Evolutionary conservation across 805 yeast genomes (phyloP).

Genomic region (Teunomyces gatunensis): DNA sequence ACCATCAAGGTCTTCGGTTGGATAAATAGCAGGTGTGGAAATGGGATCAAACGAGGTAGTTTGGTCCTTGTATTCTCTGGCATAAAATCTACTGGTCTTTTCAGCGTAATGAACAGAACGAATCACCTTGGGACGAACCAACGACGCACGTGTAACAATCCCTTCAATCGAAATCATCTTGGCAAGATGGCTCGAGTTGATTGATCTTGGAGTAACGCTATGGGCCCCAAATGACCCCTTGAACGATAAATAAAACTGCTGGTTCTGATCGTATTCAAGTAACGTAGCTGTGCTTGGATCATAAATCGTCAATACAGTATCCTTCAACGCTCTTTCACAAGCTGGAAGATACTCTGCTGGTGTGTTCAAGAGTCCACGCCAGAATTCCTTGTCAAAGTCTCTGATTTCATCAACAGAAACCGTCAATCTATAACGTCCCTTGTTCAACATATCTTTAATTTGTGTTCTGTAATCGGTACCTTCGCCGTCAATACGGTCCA

Average conservation of each 20-base stretch:
- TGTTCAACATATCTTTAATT: constrained; percentile 69
- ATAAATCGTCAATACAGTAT: constrained; percentile 69
- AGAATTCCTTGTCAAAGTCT: constrained; percentile 73
- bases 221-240: constrained; percentile 91
- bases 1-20: constrained; percentile 90
- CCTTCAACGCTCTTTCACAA: constrained; percentile 80
- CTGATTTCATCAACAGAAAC: constrained; percentile 86
- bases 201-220: constrained; percentile 82
- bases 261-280: constrained; percentile 52
- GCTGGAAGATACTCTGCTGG: constrained; percentile 91
- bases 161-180: constrained; percentile 89
- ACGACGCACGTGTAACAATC: constrained; percentile 88
- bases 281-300: constrained; percentile 57
- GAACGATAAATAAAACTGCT: constrained; percentile 72
- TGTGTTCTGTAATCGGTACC: constrained; percentile 64
- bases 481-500: constrained; percentile 52
- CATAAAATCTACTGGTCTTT: constrained; percentile 76
- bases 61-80: constrained; percentile 89
- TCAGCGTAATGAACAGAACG: constrained; percentile 93
- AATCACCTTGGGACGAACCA: constrained; percentile 88
- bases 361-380: constrained; percentile 67
- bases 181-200: constrained; percentile 73
- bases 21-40: constrained; percentile 81
- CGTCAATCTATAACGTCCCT: constrained; percentile 61
- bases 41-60: constrained; percentile 87